Evolutionary conservation across 73 alveolate genomes (phyloP).

Genomic region (Tetrahymena elliotti): DNA sequence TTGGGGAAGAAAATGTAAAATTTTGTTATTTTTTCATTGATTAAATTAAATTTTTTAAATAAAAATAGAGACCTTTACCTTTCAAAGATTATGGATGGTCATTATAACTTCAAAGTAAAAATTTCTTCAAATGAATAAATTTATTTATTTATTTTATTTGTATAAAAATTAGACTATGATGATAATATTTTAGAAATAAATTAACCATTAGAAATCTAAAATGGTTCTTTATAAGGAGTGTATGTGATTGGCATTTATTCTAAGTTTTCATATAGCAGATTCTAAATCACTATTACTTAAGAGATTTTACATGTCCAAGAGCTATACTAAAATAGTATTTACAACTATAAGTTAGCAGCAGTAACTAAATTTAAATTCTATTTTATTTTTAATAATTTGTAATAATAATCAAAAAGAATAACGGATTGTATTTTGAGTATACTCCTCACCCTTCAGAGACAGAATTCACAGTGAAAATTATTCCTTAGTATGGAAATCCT

Average conservation of each 20-base stretch:
- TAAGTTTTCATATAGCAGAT: neutral
- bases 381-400: neutral
- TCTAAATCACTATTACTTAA: neutral
- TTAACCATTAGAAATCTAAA: neutral
- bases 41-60: neutral
- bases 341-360: neutral
- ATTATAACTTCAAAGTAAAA: neutral
- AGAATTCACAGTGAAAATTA: neutral
- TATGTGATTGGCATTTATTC: neutral
- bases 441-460: neutral
- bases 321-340: neutral
- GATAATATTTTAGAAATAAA: neutral
- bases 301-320: neutral
- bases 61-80: neutral
- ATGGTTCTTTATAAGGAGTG: neutral
- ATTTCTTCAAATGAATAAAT: neutral
- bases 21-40: neutral
- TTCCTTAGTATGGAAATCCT: neutral
- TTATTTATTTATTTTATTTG: neutral
- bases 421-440: neutral
- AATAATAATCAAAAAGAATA: neutral
- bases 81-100: conserved; percentile 1
- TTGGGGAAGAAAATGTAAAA: neutral
- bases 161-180: neutral
- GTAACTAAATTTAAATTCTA: neutral